Evolutionary conservation across 441 rosid genomes (phyloP).

Genomic region (Bocquillonia castaneifolia): DNA sequence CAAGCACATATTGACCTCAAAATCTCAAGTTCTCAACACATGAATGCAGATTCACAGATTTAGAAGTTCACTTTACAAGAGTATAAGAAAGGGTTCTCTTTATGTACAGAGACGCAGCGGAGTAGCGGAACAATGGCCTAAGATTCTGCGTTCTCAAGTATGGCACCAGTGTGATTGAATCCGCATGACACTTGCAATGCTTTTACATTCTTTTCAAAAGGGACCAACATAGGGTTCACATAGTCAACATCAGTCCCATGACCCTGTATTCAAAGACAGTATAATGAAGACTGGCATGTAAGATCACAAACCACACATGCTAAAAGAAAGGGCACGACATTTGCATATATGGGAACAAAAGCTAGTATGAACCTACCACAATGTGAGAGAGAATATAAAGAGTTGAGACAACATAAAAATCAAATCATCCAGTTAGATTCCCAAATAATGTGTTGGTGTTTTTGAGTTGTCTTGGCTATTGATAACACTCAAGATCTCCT

Average conservation of each 20-base stretch:
- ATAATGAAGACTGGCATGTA: background rate
- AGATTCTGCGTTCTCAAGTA: slow-evolving; percentile 35
- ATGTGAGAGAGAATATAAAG: background rate
- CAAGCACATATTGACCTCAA: too few relatives aligned
- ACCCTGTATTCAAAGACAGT: slow-evolving; percentile 43
- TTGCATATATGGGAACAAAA: background rate
- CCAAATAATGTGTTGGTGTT: too few relatives aligned
- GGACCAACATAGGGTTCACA: slow-evolving; percentile 45
- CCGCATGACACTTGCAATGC: slow-evolving; percentile 79
- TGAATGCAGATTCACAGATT: too few relatives aligned
- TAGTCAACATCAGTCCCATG: slow-evolving; percentile 86
- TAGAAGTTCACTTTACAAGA: too few relatives aligned
- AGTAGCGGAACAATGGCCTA: background rate
- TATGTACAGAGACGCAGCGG: too few relatives aligned
- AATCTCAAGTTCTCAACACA: too few relatives aligned
- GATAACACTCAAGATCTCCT: background rate
- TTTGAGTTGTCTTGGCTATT: too few relatives aligned
- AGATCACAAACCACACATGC: background rate
- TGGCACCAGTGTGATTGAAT: slow-evolving; percentile 84
- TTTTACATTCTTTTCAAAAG: slow-evolving; percentile 47
- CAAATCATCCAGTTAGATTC: background rate
- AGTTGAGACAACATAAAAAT: background rate
- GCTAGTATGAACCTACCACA: background rate
- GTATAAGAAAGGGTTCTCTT: too few relatives aligned
- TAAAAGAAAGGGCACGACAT: background rate